phyloP scores from a whole-genome alignment of 805 yeast species.

The Hanseniaspora jakobsenii region DNA sequence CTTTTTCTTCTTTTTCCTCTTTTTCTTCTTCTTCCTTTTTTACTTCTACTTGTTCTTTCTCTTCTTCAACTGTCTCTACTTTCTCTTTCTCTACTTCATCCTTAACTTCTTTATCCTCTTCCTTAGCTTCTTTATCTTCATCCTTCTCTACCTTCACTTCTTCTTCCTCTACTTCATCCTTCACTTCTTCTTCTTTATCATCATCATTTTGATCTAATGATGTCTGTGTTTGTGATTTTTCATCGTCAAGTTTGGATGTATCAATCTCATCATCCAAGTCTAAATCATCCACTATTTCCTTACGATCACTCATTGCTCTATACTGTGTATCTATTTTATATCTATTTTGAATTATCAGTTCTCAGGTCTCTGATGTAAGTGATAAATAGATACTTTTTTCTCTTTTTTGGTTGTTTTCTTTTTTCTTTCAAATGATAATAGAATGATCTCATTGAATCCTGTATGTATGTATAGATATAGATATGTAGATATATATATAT shows the following conservation, averaged over 20 bases:
- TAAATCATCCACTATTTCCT: conserved; percentile 3
- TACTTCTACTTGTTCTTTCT: conserved; percentile 2
- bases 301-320: neutral
- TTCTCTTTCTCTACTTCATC: neutral
- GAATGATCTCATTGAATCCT: no score
- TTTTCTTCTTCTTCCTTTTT: conserved; percentile 6
- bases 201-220: neutral
- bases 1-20: conserved; percentile 6
- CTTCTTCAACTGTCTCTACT: conserved; percentile 16
- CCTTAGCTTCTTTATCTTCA: neutral
- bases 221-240: neutral
- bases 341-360: no score
- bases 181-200: neutral
- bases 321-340: neutral
- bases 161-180: neutral
- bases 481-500: no score
- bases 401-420: no score
- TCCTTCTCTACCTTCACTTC: neutral
- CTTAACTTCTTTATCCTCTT: neutral
- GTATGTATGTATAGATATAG: no score
- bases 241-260: neutral
- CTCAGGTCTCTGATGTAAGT: no score
- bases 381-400: no score
- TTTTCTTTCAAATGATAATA: no score
- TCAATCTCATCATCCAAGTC: neutral